Evolutionary conservation across 2,329 filamentous ascomycete genomes (phyloP).

Genomic region (Beauveria varroae): DNA sequence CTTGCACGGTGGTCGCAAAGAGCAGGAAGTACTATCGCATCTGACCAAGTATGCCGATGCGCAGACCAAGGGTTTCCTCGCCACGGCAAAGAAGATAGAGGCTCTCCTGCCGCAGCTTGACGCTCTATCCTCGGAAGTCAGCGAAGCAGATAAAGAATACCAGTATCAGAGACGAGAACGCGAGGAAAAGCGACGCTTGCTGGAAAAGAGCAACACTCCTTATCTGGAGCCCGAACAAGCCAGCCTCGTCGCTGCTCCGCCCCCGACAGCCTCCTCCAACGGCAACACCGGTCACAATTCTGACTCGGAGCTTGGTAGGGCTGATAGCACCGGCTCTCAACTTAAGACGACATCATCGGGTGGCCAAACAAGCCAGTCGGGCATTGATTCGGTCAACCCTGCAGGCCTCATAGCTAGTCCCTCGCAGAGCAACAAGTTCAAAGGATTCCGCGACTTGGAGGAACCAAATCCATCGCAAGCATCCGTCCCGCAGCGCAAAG

Average conservation of each 20-base stretch:
- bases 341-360: constrained; percentile 46
- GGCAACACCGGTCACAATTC: constrained; percentile 43
- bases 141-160: constrained; percentile 90
- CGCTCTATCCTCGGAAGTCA: constrained; percentile 81
- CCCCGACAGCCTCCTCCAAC: constrained; percentile 29
- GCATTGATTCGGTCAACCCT: constrained; percentile 45
- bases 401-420: constrained; percentile 51
- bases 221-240: constrained; percentile 63
- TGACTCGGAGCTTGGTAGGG: constrained; percentile 63
- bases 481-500: constrained; percentile 64
- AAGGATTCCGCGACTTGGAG: constrained; percentile 85
- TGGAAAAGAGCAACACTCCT: constrained; percentile 78
- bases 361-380: constrained; percentile 26
- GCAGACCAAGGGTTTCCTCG: constrained; percentile 76
- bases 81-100: constrained; percentile 81
- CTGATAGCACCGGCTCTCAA: constrained; percentile 68
- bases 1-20: constrained; percentile 95
- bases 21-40: constrained; percentile 92
- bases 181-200: constrained; percentile 81
- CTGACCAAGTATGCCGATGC: constrained; percentile 89
- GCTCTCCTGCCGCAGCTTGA: constrained; percentile 82
- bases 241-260: constrained; percentile 30
- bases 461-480: constrained; percentile 61
- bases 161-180: constrained; percentile 91
- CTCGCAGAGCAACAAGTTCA: constrained; percentile 59